Evolutionary conservation across 2,329 filamentous ascomycete species (phyloP), one percentile per base, ranked within the genome.

Genomic region (Colletotrichum lini): DNA sequence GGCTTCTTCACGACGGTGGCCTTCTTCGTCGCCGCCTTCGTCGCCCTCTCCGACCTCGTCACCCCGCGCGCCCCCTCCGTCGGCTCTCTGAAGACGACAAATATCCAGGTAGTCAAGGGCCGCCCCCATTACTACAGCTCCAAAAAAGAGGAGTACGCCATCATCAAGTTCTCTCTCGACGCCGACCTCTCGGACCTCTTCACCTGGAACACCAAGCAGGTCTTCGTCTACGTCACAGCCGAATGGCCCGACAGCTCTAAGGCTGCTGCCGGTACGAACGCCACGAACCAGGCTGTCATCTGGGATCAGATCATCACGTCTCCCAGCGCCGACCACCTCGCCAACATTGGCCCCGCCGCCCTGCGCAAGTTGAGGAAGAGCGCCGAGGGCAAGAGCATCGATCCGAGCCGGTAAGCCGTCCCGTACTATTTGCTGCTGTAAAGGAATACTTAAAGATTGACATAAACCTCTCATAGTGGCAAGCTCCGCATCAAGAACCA

Each of bases 121-220:
- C 90, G 96, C 12, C 95, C 96, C n/a, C 93, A 98, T 81, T 98
- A 98, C 88, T 98, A 98, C 87, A 94, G 92, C 75, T 87, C 89
- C 62, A 97, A 96, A 82, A 94, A 93, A 82, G 95, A 98, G 83
- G 96, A 99, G 84, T 98, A 98, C 82, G 96, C 96, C 76, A 91
- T 96, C 80, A 92, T 99, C 80, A 93, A 92, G 80, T 99, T 99
- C 87, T 94, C 95, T 78, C 89, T 99, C 71, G 93, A 98, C 78
- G 93, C 95, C 64, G 96, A 99, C 84, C 89, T 99, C 72, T 93
- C 91, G 72, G 92, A 92, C 53, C 93, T 99, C 77, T 98, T 98
- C 89, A 97, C 94, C 79, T 99, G 96, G 96, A 99, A 99, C 87
- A 99, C 97, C 23, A 99, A 99, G 83, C 94, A 98, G 84, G 85